A percentile compares a stretch with the other conserved stretches of the same genome.
These are phyloP conservation scores for Ogataea kodamae DNA, from an alignment of 805 yeast genomes.

Conservation along the genomic window DNA sequence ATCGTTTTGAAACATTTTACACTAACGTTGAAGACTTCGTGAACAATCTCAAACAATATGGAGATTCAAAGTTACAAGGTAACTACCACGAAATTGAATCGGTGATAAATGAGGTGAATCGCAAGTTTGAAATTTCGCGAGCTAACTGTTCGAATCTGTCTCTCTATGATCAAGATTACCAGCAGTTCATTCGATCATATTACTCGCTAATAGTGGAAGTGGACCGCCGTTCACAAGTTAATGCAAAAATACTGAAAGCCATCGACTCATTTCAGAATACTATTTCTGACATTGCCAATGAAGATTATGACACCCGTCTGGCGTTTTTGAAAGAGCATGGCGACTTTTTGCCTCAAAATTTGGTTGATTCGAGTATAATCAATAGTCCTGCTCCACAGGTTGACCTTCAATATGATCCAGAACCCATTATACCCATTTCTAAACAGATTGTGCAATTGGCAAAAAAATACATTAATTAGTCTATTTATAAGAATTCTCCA, in stretches of 20 bases:
- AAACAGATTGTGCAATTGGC: slow-evolving; percentile 21
- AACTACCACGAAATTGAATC: slow-evolving; percentile 19
- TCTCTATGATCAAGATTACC: slow-evolving; percentile 42
- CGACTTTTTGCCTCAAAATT: slow-evolving; percentile 48
- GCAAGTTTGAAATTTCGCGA: slow-evolving; percentile 13
- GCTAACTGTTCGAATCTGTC: slow-evolving; percentile 16
- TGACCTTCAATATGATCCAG: slow-evolving; percentile 21
- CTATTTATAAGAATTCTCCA: slow-evolving; percentile 48
- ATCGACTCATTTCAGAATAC: slow-evolving; percentile 40
- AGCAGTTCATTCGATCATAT: slow-evolving; percentile 49
- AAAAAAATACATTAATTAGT: slow-evolving; percentile 10
- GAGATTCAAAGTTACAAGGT: slow-evolving; percentile 25
- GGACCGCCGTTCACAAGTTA: slow-evolving; percentile 44
- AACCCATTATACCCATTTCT: slow-evolving; percentile 22
- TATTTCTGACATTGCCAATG: slow-evolving; percentile 37
- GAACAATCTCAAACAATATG: slow-evolving; percentile 28
- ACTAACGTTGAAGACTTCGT: slow-evolving; percentile 19
- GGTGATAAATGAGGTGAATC: slow-evolving; percentile 13
- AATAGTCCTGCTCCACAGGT: slow-evolving; percentile 24
- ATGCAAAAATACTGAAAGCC: slow-evolving; percentile 37
- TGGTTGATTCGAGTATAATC: slow-evolving; percentile 25
- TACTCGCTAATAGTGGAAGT: slow-evolving; percentile 50
- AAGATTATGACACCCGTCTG: slow-evolving; percentile 43
- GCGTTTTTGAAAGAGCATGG: slow-evolving; percentile 47
- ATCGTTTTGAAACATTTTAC: slow-evolving; percentile 21